Percentiles rank a stretch among this genome's conserved stretches.
These are phyloP conservation scores for Xerocomellus amylosporus DNA, from an alignment of 768 basidiomycete genomes.

Conservation along the genomic window DNA sequence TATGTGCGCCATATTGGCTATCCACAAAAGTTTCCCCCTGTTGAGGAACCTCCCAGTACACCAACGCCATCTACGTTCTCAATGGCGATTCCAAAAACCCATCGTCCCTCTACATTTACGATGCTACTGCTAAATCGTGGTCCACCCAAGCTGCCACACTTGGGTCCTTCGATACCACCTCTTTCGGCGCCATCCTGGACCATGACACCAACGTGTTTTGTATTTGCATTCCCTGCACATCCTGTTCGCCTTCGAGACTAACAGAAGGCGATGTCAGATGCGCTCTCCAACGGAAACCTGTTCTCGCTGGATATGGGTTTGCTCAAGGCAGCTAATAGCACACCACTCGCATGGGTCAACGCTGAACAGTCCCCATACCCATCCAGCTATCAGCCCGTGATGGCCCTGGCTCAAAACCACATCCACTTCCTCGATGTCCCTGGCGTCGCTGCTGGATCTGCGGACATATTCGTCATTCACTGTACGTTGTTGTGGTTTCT, in stretches of 20 bases:
- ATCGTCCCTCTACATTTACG: conserved; percentile 75
- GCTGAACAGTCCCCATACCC: conserved; percentile 57
- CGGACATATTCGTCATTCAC: conserved; percentile 84
- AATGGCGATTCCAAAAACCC: conserved; percentile 72
- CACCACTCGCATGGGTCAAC: conserved; percentile 61
- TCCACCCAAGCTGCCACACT: conserved; percentile 61
- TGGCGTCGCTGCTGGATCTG: conserved; percentile 60
- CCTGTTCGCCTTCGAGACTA: neutral
- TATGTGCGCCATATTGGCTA: conserved; percentile 22
- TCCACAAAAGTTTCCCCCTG: neutral
- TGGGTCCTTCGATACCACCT: conserved; percentile 57
- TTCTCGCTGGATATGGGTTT: conserved; percentile 68
- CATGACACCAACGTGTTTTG: conserved; percentile 94
- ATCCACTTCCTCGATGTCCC: conserved; percentile 80
- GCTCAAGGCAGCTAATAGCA: conserved; percentile 58
- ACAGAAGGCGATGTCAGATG: conserved; percentile 45
- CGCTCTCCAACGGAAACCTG: conserved; percentile 60
- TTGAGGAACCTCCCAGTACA: conserved; percentile 49
- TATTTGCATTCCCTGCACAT: conserved; percentile 23
- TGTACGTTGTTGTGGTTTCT: conserved; percentile 48
- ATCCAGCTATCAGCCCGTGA: conserved; percentile 63
- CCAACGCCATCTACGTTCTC: conserved; percentile 82
- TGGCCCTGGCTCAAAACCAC: conserved; percentile 85
- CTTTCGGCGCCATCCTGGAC: conserved; percentile 76
- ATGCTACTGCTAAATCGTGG: conserved; percentile 73